Evolutionary conservation across 2,329 filamentous ascomycete genomes (phyloP), one percentile per base, ranked within the genome.

Genomic region (Verticillium zaregamsianum): DNA sequence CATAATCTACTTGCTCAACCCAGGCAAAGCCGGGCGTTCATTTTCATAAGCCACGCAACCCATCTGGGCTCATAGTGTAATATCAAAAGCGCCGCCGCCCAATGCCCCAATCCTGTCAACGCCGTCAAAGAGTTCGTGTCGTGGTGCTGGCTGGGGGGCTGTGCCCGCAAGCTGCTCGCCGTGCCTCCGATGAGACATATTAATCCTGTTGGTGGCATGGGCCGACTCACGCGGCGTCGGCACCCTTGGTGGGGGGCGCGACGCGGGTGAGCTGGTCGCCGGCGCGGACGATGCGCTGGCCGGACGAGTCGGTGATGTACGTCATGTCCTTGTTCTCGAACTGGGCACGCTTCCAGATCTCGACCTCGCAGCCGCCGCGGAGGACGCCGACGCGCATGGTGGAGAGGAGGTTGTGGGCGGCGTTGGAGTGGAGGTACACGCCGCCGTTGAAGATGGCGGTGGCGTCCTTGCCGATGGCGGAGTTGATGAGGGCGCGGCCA

Each of bases 391-490:
- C 88, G 68, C 92, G 86, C 91, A 95, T 95, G 68, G 91, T 95
- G 8, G 90, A 93, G 66, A 96, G 84, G 64, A 95, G 78, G 79
- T 96, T 96, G 83, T 96, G 92, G 39, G 92, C 92, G 61, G 91
- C 92, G 78, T 96, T 96, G 74, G 89, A 92, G 82, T 96, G 92
- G 75, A 90, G 86, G 81, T 96, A 96, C 65, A 96, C 90, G 78
- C 92, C 92, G 67, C 92, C 92, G 76, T 96, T 96, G 86, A 96
- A 96, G 78, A 93, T 92, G 69, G 91, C 90, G 17, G 92, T 95
- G 61, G 91, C 91, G 66, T 96, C 92, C 81, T 95, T 95, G 74
- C 92, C 92, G 62, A 96, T 85, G 58, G 88, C 91, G 32, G 89
- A 90, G 67, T 81, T 86, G 79, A 96, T 95, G 79, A 96, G 89